phyloP scores from a whole-genome alignment of 179 eudicot genomes.

The Amaranthus tricolor region DNA sequence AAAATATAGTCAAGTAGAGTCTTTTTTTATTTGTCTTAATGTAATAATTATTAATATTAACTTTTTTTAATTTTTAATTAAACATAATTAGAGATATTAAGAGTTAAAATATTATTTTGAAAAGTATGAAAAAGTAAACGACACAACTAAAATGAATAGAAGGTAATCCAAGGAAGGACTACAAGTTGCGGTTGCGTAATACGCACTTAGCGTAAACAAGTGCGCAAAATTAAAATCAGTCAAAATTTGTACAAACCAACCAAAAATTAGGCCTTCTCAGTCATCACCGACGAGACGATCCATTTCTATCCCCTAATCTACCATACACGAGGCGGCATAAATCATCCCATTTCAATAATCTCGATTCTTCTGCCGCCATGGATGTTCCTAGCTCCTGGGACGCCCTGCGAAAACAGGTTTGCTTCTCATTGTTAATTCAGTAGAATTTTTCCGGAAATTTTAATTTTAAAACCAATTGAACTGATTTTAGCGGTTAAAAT shows the following conservation, averaged over 20 bases:
- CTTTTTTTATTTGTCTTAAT: no score
- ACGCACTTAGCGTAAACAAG: conserved; percentile 10
- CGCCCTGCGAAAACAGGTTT: conserved; percentile 43
- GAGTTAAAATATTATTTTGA: no score
- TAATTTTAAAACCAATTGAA: not conserved
- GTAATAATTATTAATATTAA: no score
- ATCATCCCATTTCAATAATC: conserved; percentile 10
- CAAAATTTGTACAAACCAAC: not conserved
- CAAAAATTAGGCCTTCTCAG: not conserved
- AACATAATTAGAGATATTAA: no score
- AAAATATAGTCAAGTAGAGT: no score
- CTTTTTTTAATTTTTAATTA: no score
- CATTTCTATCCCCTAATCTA: conserved; percentile 6
- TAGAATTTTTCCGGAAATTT: not conserved
- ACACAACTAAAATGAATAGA: no score
- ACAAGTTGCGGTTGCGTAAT: conserved; percentile 1
- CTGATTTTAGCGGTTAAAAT: not conserved
- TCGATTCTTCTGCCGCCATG: conserved; percentile 31
- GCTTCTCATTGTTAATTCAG: conserved; percentile 1
- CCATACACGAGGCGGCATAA: not conserved
- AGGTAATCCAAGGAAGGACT: not conserved
- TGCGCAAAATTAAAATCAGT: not conserved
- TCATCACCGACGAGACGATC: conserved; percentile 13
- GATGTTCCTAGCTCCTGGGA: conserved; percentile 51
- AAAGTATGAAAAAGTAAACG: no score